Percentiles rank a stretch among this genome's conserved stretches.
These are phyloP conservation scores for Coprinopsis cinerea DNA, from an alignment of 768 basidiomycete species.

Conservation along the genomic window DNA sequence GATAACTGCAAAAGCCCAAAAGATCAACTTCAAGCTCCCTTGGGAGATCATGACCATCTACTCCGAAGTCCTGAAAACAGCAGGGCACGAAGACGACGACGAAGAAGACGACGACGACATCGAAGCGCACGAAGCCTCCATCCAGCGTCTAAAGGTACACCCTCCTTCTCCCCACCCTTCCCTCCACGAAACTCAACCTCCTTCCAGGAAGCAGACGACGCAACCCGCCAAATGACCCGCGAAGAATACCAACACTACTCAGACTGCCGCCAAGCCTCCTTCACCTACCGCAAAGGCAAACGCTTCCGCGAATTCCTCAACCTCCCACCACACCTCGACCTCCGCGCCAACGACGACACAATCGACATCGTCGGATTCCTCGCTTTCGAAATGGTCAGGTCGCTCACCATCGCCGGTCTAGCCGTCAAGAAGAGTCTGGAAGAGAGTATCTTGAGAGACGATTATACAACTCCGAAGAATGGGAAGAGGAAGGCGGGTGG, in stretches of 20 bases:
- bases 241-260: conserved; percentile 98
- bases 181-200: background rate
- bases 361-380: conserved; percentile 96
- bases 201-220: conserved; percentile 86
- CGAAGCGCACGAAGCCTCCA: conserved; percentile 93
- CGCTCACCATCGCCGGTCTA: conserved; percentile 83
- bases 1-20: conserved; percentile 72
- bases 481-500: conserved; percentile 65
- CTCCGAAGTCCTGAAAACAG: conserved; percentile 73
- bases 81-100: conserved; percentile 81
- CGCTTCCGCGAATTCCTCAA: conserved; percentile 94
- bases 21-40: conserved; percentile 90
- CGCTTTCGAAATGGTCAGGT: conserved; percentile 95
- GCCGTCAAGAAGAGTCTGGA: conserved; percentile 77
- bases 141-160: conserved; percentile 71
- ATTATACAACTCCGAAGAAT: conserved; percentile 56
- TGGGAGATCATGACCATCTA: conserved; percentile 95
- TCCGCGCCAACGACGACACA: conserved; percentile 90
- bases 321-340: conserved; percentile 77
- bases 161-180: background rate
- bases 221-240: conserved; percentile 91
- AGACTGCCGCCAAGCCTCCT: conserved; percentile 93
- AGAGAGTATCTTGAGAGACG: conserved; percentile 62
- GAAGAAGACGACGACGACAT: conserved; percentile 96
- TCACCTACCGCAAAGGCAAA: conserved; percentile 95